Percentiles rank a stretch among this genome's conserved stretches.
Evolutionary conservation across 768 basidiomycete species (phyloP).

Genomic region (Boletus reticulatus): DNA sequence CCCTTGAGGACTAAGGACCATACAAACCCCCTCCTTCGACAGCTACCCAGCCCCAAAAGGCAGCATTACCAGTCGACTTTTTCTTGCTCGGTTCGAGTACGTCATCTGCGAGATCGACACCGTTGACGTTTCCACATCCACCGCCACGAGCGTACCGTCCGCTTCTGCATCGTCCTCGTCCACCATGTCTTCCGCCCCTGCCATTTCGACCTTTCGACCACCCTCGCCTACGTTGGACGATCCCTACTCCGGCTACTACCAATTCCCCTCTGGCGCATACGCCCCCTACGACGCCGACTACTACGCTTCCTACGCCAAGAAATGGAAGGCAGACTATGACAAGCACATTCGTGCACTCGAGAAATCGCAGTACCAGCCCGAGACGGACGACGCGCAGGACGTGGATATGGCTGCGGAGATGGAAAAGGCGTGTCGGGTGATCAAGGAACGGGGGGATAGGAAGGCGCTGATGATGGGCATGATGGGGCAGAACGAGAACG

Average conservation of each 20-base stretch:
- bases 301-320: slow-evolving; percentile 64
- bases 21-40: slow-evolving; percentile 10
- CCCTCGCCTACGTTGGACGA: slow-evolving; percentile 75
- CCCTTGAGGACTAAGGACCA: slow-evolving; percentile 40
- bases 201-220: slow-evolving; percentile 61
- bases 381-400: slow-evolving; percentile 45
- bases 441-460: slow-evolving; percentile 71
- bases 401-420: slow-evolving; percentile 72
- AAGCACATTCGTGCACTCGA: slow-evolving; percentile 70
- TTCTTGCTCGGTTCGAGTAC: slow-evolving; percentile 56
- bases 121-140: background rate
- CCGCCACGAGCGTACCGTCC: slow-evolving; percentile 45
- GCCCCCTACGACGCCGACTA: slow-evolving; percentile 69
- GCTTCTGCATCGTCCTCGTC: slow-evolving; percentile 51
- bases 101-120: slow-evolving; percentile 1
- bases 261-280: slow-evolving; percentile 78
- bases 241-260: slow-evolving; percentile 85
- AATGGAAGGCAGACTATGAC: slow-evolving; percentile 74
- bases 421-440: slow-evolving; percentile 72
- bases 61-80: slow-evolving; percentile 50
- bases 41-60: slow-evolving; percentile 6
- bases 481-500: slow-evolving; percentile 37
- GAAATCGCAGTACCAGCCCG: slow-evolving; percentile 59
- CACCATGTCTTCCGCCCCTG: slow-evolving; percentile 66
- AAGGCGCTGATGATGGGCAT: slow-evolving; percentile 72